Percentiles rank a stretch among this genome's conserved stretches.
These are phyloP conservation scores for Mycena pura DNA, from an alignment of 768 basidiomycete species.

Conservation along the genomic window DNA sequence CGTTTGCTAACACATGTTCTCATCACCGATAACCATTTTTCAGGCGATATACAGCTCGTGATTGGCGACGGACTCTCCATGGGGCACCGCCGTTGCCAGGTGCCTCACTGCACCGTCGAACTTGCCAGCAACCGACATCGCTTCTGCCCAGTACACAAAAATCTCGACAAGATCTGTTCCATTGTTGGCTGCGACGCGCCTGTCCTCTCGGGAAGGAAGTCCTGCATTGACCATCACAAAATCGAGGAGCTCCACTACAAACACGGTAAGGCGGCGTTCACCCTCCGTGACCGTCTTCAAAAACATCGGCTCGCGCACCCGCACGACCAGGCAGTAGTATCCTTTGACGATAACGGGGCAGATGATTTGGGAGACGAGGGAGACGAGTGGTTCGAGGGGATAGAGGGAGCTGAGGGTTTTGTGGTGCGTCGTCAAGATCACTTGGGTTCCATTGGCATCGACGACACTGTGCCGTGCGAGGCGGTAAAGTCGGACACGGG, in stretches of 20 bases:
- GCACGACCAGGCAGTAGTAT: neutral
- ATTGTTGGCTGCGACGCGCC: conserved; percentile 10
- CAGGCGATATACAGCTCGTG: conserved; percentile 2
- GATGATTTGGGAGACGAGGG: neutral
- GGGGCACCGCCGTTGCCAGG: too few species aligned
- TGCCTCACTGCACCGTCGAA: conserved; percentile 15
- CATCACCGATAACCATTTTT: neutral
- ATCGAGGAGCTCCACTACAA: conserved; percentile 13
- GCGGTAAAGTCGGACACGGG: neutral
- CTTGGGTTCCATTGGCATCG: neutral
- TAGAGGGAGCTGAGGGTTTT: neutral
- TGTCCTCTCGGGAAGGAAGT: neutral
- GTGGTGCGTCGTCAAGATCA: neutral
- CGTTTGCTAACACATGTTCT: neutral
- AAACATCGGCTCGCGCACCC: conserved; percentile 12
- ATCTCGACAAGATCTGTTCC: conserved; percentile 8
- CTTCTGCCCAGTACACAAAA: conserved; percentile 22
- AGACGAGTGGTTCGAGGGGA: conserved; percentile 3
- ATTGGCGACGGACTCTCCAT: conserved; percentile 26
- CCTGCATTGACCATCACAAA: conserved; percentile 19
- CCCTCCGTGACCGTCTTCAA: conserved; percentile 18
- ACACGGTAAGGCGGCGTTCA: conserved; percentile 15
- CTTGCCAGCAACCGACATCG: conserved; percentile 24
- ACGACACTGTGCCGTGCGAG: neutral
- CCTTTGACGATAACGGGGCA: neutral